Evolutionary conservation across 495 filamentous ascomycete species (phyloP).

Genomic region (Penicillium pulvis): DNA sequence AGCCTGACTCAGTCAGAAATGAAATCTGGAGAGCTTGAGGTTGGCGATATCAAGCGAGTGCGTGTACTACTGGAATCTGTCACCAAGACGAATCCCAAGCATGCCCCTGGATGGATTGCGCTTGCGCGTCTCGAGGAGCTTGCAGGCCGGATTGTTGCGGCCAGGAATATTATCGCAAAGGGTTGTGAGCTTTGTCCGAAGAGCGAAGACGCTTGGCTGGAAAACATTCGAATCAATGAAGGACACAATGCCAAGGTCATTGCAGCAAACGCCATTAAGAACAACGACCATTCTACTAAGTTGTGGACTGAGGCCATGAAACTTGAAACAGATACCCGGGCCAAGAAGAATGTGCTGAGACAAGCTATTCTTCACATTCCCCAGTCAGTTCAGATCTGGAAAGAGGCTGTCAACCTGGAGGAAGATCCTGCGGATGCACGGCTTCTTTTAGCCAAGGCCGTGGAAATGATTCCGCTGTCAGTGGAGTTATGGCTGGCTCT

Average conservation of each 20-base stretch:
- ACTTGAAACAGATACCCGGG: conserved; percentile 74
- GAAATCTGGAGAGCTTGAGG: conserved; percentile 74
- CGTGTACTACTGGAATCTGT: conserved; percentile 90
- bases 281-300: conserved; percentile 82
- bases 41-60: conserved; percentile 96
- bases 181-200: conserved; percentile 91
- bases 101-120: conserved; percentile 96
- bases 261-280: conserved; percentile 89
- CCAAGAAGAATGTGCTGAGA: conserved; percentile 87
- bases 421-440: conserved; percentile 84
- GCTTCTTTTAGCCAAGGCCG: conserved; percentile 86
- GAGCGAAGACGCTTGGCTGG: conserved; percentile 93
- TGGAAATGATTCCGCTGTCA: conserved; percentile 88
- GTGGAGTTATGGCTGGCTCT: conserved; percentile 95
- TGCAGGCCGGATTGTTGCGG: conserved; percentile 85
- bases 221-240: conserved; percentile 90
- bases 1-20: conserved; percentile 78
- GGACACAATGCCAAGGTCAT: conserved; percentile 92
- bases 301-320: conserved; percentile 96
- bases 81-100: conserved; percentile 91
- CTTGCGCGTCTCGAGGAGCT: conserved; percentile 89
- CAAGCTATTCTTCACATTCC: conserved; percentile 88
- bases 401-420: conserved; percentile 94
- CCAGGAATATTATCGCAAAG: conserved; percentile 78
- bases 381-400: conserved; percentile 93